Evolutionary conservation across 2,329 filamentous ascomycete species (phyloP), one percentile per base, ranked within the genome.

Genomic region (Rutstroemia sp.): DNA sequence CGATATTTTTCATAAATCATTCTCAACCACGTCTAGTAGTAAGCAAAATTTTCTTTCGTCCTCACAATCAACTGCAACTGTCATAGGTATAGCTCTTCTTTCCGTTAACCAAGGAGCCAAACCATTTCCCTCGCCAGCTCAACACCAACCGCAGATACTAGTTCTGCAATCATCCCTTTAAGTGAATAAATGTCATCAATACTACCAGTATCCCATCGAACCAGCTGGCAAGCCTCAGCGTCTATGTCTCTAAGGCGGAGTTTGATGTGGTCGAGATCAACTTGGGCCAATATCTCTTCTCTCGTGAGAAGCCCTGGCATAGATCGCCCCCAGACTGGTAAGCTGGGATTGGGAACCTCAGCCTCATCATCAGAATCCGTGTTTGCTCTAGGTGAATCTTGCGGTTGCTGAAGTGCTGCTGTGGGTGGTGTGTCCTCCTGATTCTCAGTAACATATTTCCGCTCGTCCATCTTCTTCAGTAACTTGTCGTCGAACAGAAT

Each of bases 231-330:
- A 14, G 30, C 73, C 57, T 73, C 68, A 58, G 77, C 77, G 30
- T 76, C 30, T 34, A 34, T 34, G 30, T 34, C 30, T 34, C 30
- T 34, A 4, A 34, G 30, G 3, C 50, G 61, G 42, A 89, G 71
- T 4, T 75, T 74, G 53, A 89, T 78, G 12, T 76, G 70, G 59
- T 83, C 83, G 48, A 90, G 73, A 57, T 86, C 75, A 49, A 84
- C 69, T 2, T 73, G 63, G 12, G 66, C 60, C 16, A 73, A 67
- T 57, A 90, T 73, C 46, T 84, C 73, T 0, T 76, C 72, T 3
- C 79, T 66, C 0, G 80, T 75, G 45, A 82, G 75, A 40, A 89
- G 76, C 0, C 88, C 88, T 0, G 88, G 87, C 76, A 91, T 34
- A 4, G 30, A 34, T 3, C 30, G 30, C 30, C 14, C 30, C 30